A percentile compares a stretch with the other conserved stretches of the same genome.
These are phyloP conservation scores for Sugiyamaella smithiae DNA, from an alignment of 805 yeast species.

Conservation along the genomic window DNA sequence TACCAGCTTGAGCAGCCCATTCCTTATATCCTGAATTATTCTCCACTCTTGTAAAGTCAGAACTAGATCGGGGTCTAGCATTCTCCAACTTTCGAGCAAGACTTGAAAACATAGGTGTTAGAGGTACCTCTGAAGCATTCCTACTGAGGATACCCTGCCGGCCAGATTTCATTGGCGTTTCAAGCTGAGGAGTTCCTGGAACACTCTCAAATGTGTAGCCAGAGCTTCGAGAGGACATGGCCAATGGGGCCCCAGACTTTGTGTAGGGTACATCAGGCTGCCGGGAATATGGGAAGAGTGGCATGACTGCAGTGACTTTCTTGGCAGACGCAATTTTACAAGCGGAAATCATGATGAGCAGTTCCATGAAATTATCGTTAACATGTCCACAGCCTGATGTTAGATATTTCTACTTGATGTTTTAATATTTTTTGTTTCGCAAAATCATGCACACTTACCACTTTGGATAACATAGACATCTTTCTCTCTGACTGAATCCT, in stretches of 20 bases:
- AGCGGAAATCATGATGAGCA: constrained; percentile 82
- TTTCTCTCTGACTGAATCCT: constrained; percentile 90
- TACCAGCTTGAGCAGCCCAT: constrained; percentile 96
- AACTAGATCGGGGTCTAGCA: background rate
- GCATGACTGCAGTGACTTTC: constrained; percentile 86
- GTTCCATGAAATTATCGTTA: constrained; percentile 80
- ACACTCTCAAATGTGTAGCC: constrained; percentile 49
- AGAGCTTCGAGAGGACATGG: constrained; percentile 9
- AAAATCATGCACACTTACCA: no score
- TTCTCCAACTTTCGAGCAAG: background rate
- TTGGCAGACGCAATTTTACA: constrained; percentile 89
- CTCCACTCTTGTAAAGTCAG: constrained; percentile 11
- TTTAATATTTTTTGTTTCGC: no score
- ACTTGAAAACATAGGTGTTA: background rate
- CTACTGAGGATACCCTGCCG: background rate
- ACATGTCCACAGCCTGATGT: constrained; percentile 73
- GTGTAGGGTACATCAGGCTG: constrained; percentile 93
- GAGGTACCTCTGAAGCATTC: background rate
- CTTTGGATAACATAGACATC: constrained; percentile 89
- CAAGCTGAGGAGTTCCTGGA: constrained; percentile 47
- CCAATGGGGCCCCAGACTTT: constrained; percentile 68
- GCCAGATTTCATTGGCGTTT: background rate
- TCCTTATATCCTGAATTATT: constrained; percentile 71
- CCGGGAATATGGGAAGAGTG: constrained; percentile 91
- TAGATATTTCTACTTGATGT: background rate